Conservation (phyloP, 2,329 filamentous ascomycete genomes). For the Cercospora zeae-maydis region DNA sequence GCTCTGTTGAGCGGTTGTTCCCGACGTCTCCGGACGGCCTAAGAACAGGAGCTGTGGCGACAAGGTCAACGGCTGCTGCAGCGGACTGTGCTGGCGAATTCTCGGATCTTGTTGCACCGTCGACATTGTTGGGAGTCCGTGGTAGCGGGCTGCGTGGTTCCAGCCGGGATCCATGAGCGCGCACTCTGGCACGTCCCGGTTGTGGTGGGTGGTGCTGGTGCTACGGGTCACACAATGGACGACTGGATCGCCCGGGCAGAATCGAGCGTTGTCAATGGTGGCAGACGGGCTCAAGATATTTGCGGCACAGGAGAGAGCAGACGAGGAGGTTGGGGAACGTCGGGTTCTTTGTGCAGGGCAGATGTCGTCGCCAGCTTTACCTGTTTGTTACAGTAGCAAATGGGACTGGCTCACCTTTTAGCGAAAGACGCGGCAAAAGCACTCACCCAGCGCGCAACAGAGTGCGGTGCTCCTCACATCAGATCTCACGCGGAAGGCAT, state of each 20-base stretch:
- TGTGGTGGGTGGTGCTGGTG: too few species aligned
- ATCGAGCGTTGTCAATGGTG: neutral
- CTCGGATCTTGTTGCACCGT: neutral
- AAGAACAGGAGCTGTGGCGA: conserved; percentile 13
- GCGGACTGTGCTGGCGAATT: neutral
- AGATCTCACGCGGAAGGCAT: neutral
- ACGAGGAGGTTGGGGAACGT: neutral
- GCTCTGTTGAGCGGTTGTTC: neutral
- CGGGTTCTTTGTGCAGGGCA: neutral
- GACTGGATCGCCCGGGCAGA: neutral
- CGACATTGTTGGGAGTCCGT: neutral
- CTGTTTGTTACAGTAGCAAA: neutral
- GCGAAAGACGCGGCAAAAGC: conserved; percentile 10
- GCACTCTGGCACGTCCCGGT: too few species aligned
- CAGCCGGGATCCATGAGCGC: neutral
- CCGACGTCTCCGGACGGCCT: neutral
- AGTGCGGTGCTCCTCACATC: neutral
- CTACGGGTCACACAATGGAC: too few species aligned
- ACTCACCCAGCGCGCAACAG: neutral
- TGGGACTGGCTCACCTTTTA: conserved; percentile 2
- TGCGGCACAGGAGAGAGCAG: neutral
- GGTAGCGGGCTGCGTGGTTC: neutral
- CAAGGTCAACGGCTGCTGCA: conserved; percentile 9
- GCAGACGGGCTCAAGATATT: neutral
- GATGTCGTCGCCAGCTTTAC: neutral